phyloP scores from a whole-genome alignment of 1,284 basidiomycete genomes.

The Ganoderma meredithae region DNA sequence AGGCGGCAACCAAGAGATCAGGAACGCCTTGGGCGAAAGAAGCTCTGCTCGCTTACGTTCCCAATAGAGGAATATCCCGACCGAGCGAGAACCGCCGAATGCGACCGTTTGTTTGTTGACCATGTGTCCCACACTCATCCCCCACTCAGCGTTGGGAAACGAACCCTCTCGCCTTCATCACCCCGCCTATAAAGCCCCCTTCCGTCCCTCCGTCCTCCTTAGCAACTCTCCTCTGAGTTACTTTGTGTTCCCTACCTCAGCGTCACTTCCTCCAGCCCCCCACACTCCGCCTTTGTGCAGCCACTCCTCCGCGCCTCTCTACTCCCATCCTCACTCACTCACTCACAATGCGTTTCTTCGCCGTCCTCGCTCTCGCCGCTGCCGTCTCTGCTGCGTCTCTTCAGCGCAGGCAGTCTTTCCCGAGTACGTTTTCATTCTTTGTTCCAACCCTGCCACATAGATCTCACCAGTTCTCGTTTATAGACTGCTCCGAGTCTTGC shows the following conservation, averaged over 20 bases:
- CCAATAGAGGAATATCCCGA: not conserved
- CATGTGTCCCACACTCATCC: constrained; percentile 23
- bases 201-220: constrained; percentile 14
- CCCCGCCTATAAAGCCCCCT: constrained; percentile 28
- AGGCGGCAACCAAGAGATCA: constrained; percentile 19
- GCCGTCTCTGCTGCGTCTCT: constrained; percentile 46
- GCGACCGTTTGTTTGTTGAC: constrained; percentile 30
- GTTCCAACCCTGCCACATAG: not conserved
- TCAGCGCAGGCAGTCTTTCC: constrained; percentile 44
- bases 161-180: constrained; percentile 3
- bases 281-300: constrained; percentile 21
- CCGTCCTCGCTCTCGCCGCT: constrained; percentile 51
- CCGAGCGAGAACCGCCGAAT: constrained; percentile 17
- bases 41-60: constrained; percentile 20
- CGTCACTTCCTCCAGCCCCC: constrained; percentile 22
- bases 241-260: constrained; percentile 24
- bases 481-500: constrained; percentile 61
- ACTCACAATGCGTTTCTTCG: constrained; percentile 61
- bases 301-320: constrained; percentile 21
- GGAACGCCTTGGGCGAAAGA: constrained; percentile 28
- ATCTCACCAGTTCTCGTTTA: not conserved
- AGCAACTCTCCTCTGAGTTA: constrained; percentile 39
- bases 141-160: constrained; percentile 21
- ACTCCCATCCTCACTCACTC: constrained; percentile 30
- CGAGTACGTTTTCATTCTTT: constrained; percentile 42